Evolutionary conservation across 1,139 yeast species (phyloP), one percentile per base, ranked within the genome.

Genomic region (Scheffersomyces stambukii): DNA sequence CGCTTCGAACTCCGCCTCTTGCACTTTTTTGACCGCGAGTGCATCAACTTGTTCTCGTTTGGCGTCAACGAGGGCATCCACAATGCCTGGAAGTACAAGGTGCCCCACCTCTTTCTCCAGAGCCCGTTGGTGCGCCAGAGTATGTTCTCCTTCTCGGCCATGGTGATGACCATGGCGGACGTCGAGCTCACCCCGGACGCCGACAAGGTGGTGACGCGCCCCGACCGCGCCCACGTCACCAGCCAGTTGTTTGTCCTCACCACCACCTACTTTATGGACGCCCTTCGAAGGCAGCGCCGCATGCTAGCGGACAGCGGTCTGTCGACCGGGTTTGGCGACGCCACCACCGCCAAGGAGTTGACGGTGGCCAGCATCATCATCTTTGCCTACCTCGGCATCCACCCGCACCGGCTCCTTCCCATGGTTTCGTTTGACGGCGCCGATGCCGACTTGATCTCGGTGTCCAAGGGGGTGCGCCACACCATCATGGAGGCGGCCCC

Each of bases 1-100:
- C 44, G 40, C 13, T 60, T 60, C 32, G 67, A 62, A 35, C 42
- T 48, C 18, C 44, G 60, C 19, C 48, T 61, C 22, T 33, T 60
- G 15, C 42, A 47, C 9, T 59, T 54, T 36, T 60, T 60, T 40
- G 48, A 57, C 21, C 34, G 31, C 17, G 46, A 45, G 28, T 57
- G 65, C 32, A 38, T 55, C 5, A 43, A 50, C 4, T 27, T 55
- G 12, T 52, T 41, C 20, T 36, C 43, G 11, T 40, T 28, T 31
- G 40, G 37, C 3, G 46, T 47, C 12, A 46, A 52, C 34, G 25
- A 33, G 11, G 35, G 25, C 7, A 44, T 54, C n/a, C 53, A 57
- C 12, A 27, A 37, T 11, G 47, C 51, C 7, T 60, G 64, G 64
- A 41, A 46, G 15, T 33, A 33, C 15, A 42, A 47, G 15, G 54